These are phyloP conservation scores for Penicillium longicatenatum DNA, from an alignment of 495 filamentous ascomycete genomes.

Conservation along the genomic window DNA sequence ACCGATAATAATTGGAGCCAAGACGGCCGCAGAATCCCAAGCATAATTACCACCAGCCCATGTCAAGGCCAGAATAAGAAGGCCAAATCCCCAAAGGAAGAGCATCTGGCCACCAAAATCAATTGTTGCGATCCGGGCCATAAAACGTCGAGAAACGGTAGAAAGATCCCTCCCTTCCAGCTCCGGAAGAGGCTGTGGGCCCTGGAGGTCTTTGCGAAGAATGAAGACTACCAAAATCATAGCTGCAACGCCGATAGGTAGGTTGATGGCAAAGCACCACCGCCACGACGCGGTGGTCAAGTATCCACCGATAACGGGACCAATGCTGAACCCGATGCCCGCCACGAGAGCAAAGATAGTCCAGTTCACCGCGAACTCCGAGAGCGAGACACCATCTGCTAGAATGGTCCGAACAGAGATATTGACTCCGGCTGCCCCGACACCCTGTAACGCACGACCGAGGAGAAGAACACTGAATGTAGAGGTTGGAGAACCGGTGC, in stretches of 20 bases:
- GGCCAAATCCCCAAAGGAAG: slow-evolving; percentile 60
- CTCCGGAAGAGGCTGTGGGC: slow-evolving; percentile 25
- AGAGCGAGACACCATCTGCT: slow-evolving; percentile 56
- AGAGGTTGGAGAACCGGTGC: slow-evolving; percentile 51
- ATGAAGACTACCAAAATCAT: slow-evolving; percentile 33
- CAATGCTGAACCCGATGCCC: slow-evolving; percentile 53
- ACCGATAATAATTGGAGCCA: slow-evolving; percentile 55
- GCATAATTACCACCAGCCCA: slow-evolving; percentile 60
- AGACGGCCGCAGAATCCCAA: slow-evolving; percentile 52
- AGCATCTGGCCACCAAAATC: slow-evolving; percentile 57
- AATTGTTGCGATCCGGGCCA: slow-evolving; percentile 48
- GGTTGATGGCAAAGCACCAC: slow-evolving; percentile 58
- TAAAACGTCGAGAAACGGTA: slow-evolving; percentile 13
- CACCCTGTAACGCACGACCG: slow-evolving; percentile 59
- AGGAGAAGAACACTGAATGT: slow-evolving; percentile 56
- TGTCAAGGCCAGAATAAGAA: slow-evolving; percentile 58
- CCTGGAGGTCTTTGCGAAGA: slow-evolving; percentile 35
- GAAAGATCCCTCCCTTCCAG: slow-evolving; percentile 2
- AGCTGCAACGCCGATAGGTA: slow-evolving; percentile 31
- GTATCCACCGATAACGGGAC: slow-evolving; percentile 55
- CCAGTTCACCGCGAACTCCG: slow-evolving; percentile 60
- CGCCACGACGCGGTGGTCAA: slow-evolving; percentile 48
- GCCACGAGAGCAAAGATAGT: slow-evolving; percentile 54
- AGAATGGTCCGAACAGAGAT: slow-evolving; percentile 57
- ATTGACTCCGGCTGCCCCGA: slow-evolving; percentile 54